Conservation (phyloP, 2,329 filamentous ascomycete genomes). For the Alternaria ventricosa region DNA sequence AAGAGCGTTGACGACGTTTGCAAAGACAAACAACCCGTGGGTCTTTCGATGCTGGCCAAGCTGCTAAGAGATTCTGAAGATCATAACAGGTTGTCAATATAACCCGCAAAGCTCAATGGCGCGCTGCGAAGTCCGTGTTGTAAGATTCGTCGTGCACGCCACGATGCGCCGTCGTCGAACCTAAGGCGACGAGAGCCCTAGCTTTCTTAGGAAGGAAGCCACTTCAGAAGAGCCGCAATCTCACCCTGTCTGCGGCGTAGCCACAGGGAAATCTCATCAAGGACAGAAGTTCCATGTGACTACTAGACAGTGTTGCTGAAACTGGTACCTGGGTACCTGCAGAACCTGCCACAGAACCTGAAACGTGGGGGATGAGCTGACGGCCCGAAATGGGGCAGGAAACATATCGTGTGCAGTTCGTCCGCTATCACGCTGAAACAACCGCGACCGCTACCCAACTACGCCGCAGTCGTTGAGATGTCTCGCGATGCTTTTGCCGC, state of each 20-base stretch:
- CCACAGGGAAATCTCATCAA: background rate
- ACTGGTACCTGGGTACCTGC: slow-evolving; percentile 37
- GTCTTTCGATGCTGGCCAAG: background rate
- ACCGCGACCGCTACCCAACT: slow-evolving; percentile 17
- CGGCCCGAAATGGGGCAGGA: slow-evolving; percentile 7
- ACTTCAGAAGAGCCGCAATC: background rate
- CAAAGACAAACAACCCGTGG: slow-evolving; percentile 18
- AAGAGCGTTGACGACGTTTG: slow-evolving; percentile 23
- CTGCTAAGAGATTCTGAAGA: background rate
- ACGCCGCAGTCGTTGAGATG: slow-evolving; percentile 6
- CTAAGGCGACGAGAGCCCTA: background rate
- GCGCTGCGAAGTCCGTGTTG: background rate
- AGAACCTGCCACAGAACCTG: slow-evolving; percentile 32
- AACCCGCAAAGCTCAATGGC: background rate
- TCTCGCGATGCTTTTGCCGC: slow-evolving; percentile 1
- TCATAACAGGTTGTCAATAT: background rate
- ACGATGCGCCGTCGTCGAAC: background rate
- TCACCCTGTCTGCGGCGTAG: background rate
- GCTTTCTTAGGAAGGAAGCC: background rate
- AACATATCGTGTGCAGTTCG: slow-evolving; percentile 4
- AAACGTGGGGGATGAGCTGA: slow-evolving; percentile 29
- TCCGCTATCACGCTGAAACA: slow-evolving; percentile 26
- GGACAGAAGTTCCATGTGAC: background rate
- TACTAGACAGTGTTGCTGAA: slow-evolving; percentile 27
- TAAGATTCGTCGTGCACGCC: background rate